Evolutionary conservation across 2,329 filamentous ascomycete species (phyloP).

Genomic region (Grosmannia penicillata): DNA sequence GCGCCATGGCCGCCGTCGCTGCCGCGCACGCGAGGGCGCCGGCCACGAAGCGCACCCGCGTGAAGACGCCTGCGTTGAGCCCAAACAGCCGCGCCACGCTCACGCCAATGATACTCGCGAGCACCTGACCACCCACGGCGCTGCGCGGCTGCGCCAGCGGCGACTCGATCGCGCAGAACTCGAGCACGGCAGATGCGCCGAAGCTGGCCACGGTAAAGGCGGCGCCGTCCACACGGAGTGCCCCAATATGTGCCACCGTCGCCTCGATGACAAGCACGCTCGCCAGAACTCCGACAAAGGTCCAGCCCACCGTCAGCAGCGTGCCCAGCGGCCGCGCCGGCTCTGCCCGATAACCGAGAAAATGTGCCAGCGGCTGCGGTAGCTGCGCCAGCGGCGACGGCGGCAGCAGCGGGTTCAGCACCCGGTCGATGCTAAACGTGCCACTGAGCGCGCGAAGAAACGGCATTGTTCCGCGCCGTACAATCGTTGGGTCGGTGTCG

Average conservation of each 20-base stretch:
- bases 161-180: slow-evolving; percentile 57
- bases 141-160: slow-evolving; percentile 62
- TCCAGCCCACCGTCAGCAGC: slow-evolving; percentile 44
- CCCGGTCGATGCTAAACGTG: slow-evolving; percentile 64
- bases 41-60: slow-evolving; percentile 45
- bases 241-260: slow-evolving; percentile 37
- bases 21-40: slow-evolving; percentile 50
- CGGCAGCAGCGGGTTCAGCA: slow-evolving; percentile 57
- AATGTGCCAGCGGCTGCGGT: slow-evolving; percentile 50
- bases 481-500: too few species aligned
- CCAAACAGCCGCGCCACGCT: slow-evolving; percentile 50
- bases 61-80: slow-evolving; percentile 24
- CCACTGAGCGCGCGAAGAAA: too few species aligned
- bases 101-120: slow-evolving; percentile 47
- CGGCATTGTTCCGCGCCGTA: too few species aligned
- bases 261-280: slow-evolving; percentile 45
- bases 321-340: slow-evolving; percentile 33
- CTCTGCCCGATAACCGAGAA: slow-evolving; percentile 47
- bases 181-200: slow-evolving; percentile 61
- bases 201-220: slow-evolving; percentile 57
- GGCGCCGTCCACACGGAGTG: slow-evolving; percentile 34
- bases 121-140: slow-evolving; percentile 49
- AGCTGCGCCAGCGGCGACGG: slow-evolving; percentile 47
- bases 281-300: slow-evolving; percentile 48
- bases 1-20: slow-evolving; percentile 48